These are phyloP conservation scores for Dactylella cylindrospora DNA, from an alignment of 2,329 filamentous ascomycete genomes.

Conservation along the genomic window DNA sequence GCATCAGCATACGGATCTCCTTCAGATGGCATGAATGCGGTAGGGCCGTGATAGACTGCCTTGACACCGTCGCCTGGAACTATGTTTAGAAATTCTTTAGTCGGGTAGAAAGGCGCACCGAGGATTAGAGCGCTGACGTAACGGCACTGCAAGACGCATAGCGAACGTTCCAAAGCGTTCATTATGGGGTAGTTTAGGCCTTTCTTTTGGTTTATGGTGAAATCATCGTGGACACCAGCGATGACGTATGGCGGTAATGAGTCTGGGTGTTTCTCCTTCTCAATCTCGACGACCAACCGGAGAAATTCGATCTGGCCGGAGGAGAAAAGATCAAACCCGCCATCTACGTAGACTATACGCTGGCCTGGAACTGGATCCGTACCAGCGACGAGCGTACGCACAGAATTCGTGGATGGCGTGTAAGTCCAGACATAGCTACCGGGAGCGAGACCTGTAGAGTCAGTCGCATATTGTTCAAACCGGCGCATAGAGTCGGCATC, in stretches of 20 bases:
- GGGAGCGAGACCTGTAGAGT: conserved; percentile 74
- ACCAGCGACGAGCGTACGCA: conserved; percentile 67
- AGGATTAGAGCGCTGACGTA: conserved; percentile 88
- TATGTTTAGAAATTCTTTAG: conserved; percentile 71
- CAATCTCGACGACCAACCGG: conserved; percentile 70
- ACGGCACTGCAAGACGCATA: conserved; percentile 94
- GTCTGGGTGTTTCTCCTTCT: conserved; percentile 66
- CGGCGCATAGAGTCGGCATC: conserved; percentile 31
- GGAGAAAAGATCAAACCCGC: conserved; percentile 94
- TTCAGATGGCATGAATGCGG: conserved; percentile 74
- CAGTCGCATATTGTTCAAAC: conserved; percentile 73
- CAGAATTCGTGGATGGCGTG: conserved; percentile 63
- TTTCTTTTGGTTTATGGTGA: conserved; percentile 94
- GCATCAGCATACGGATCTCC: conserved; percentile 62
- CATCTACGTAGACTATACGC: conserved; percentile 89
- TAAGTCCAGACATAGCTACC: conserved; percentile 86
- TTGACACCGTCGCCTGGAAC: conserved; percentile 65
- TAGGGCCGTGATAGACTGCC: conserved; percentile 94
- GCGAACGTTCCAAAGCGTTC: conserved; percentile 95
- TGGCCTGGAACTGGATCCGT: conserved; percentile 73
- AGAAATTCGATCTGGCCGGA: conserved; percentile 97
- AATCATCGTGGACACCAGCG: conserved; percentile 89
- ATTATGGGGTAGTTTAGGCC: conserved; percentile 98
- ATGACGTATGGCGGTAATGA: conserved; percentile 85
- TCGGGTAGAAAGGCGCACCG: conserved; percentile 83